Evolutionary conservation across 129 eudicot species (phyloP).

Genomic region (Saussurea involucrata): DNA sequence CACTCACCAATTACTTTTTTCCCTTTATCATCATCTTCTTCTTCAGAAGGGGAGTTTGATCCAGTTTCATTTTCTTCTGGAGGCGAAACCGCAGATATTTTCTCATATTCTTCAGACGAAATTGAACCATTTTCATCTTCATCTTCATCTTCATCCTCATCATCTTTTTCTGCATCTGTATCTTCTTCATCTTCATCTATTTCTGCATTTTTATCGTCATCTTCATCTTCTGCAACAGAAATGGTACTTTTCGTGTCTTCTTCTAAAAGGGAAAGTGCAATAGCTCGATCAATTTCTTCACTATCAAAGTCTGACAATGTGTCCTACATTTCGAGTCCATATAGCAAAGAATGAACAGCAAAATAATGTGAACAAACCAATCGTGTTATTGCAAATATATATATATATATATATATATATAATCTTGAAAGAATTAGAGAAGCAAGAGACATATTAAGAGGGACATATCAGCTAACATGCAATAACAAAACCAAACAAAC

Average conservation of each 20-base stretch:
- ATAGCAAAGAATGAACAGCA: background rate
- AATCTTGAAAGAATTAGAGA: background rate
- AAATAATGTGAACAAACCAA: background rate
- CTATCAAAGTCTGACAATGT: slow-evolving; percentile 60
- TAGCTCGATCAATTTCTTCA: slow-evolving; percentile 90
- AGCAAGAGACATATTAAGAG: background rate
- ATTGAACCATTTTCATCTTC: slow-evolving; percentile 27
- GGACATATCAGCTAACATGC: too few species aligned
- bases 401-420: too few species aligned
- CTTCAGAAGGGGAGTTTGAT: slow-evolving; percentile 33
- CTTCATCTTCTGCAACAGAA: slow-evolving; percentile 34
- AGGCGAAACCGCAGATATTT: slow-evolving; percentile 47
- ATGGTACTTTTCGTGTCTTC: slow-evolving; percentile 50
- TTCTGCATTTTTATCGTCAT: background rate
- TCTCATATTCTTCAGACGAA: slow-evolving; percentile 64
- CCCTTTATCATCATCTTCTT: slow-evolving; percentile 49
- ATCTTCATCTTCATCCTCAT: background rate
- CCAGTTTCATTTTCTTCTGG: slow-evolving; percentile 52
- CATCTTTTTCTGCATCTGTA: background rate
- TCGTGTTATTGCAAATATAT: background rate
- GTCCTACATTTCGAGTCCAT: slow-evolving; percentile 43
- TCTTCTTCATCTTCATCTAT: slow-evolving; percentile 1
- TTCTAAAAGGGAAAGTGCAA: slow-evolving; percentile 90
- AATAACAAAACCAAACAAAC: background rate
- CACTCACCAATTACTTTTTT: slow-evolving; percentile 75